Evolutionary conservation across 192 early-diverging fungal genomes (phyloP).

Genomic region (Chytriomyces confervae): DNA sequence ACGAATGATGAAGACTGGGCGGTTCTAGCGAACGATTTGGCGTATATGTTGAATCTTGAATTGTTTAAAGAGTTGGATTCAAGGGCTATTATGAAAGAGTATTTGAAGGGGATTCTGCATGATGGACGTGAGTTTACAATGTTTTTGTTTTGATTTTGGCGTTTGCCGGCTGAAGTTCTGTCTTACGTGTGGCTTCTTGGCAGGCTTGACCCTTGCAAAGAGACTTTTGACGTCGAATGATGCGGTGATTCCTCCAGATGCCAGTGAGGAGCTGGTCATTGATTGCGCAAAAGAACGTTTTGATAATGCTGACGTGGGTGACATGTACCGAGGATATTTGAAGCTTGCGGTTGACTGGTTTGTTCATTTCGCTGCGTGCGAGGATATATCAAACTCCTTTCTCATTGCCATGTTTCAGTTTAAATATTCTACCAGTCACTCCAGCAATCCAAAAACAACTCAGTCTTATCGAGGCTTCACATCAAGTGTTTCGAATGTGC

Average conservation of each 20-base stretch:
- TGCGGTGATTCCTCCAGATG: slow-evolving; percentile 44
- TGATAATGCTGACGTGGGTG: slow-evolving; percentile 74
- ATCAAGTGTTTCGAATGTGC: slow-evolving; percentile 60
- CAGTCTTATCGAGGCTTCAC: slow-evolving; percentile 74
- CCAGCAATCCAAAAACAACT: slow-evolving; percentile 60
- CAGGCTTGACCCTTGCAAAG: slow-evolving; percentile 40
- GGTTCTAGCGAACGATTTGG: slow-evolving; percentile 67
- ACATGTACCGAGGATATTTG: slow-evolving; percentile 69
- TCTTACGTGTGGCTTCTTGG: background rate
- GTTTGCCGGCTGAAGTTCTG: slow-evolving; percentile 3
- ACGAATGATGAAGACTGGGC: slow-evolving; percentile 73
- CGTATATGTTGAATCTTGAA: slow-evolving; percentile 55
- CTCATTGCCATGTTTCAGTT: slow-evolving; percentile 40
- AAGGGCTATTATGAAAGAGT: slow-evolving; percentile 17
- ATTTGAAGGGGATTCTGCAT: slow-evolving; percentile 20
- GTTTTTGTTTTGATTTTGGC: background rate
- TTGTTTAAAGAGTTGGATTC: slow-evolving; percentile 57
- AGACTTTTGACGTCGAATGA: slow-evolving; percentile 51
- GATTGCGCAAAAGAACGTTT: slow-evolving; percentile 74
- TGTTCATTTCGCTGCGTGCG: slow-evolving; percentile 4
- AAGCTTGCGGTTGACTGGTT: slow-evolving; percentile 79
- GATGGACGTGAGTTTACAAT: slow-evolving; percentile 25
- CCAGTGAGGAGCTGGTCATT: slow-evolving; percentile 67
- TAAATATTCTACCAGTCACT: slow-evolving; percentile 66
- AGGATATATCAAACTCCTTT: background rate